Base-by-base conservation (phyloP, 2,329 filamentous ascomycete species). In the Rutstroemia sp. region DNA sequence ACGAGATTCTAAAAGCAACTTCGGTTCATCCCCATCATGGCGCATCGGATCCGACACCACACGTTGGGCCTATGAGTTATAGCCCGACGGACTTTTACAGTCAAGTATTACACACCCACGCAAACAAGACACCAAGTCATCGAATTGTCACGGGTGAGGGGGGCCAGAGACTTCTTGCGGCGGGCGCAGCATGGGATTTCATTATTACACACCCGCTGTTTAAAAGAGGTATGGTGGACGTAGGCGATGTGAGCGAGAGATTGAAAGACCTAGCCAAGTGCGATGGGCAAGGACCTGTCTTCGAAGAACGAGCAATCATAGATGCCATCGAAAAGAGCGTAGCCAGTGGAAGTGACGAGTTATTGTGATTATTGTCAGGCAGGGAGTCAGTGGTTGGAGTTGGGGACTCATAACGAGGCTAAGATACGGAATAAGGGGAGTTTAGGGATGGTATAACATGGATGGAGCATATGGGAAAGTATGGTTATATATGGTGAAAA, bases 1-100 rank as follows among this genome's bases (percentile, higher is more conserved):
- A 96, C 70, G 89, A 96, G 72, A 92, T 96, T 54, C 76, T 97
- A 38, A 87, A 90, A 48, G 90, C 90, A 5, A 95, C 90, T 1
- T 84, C 86, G 6, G 75, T 68, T 68, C 67, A 67, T 72, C 66
- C 71, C 70, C 55, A 71, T 76, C 38, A 70, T 76, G 56, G 53
- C 8, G 55, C 47, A 10, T 58, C 64, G 4, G 61, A 60, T 47
- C 59, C 68, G 5, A 67, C 71, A 21, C 76, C 78, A 12, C 73
- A 75, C 9, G 78, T 80, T 4, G 88, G 87, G 0, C 87, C 87
- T 0, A 79, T 89, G 79, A 76, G 75, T 40, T 92, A 85, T 70
- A 84, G 79, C 39, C 87, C 88, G 0, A 87, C 80, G 27, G 86
- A 90, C 64, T 89, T 89, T 64, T 87, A 84, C 68, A 78, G 79